Base-by-base conservation (phyloP, 208 protist genomes). In the Leishmania tropica region DNA sequence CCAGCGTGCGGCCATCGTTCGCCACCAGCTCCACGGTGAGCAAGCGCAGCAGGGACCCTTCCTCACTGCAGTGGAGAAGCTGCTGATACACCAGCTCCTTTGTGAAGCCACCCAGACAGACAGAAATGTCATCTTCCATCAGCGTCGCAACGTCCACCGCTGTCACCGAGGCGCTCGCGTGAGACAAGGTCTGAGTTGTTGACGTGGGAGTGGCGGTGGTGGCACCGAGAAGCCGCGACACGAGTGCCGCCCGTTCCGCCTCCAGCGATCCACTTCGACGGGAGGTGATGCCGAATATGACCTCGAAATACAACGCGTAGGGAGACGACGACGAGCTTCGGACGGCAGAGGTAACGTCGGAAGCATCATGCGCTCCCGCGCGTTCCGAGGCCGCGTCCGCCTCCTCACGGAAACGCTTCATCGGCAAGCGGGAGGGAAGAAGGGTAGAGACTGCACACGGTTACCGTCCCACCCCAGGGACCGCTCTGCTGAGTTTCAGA, bases 11-110 rank as follows among this genome's bases (percentile, higher is more conserved):
- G 75, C 88, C 91, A 73, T 96, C 89, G 72, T 92, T 94, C 1
- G 93, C 93, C 40, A 96, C 84, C 42, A 96, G 84, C 81, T 89
- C 90, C 60, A 96, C 87, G 56, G 90, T 90, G 17, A 87, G 84
- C 48, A 93, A 65, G 40, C 88, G 83, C 24, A 90, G 78, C 19
- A 90, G 83, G 19, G 83, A 83, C 40, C 77, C 76, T 42, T 86
- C 83, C 35, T 82, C 83, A 64, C 83, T 83, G 83, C 78, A 80
- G 21, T 79, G 78, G 15, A 76, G 67, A 40, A 86, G 78, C 48
- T 86, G 78, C 83, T 83, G 74, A 54, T 83, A 86, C 78, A 86
- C 78, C 37, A 86, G 51, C 83, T 86, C 83, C 35, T 79, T 75
- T 11, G 78, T 83, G 75, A 72, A 80, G 64, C 83, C 83, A 51